Evolutionary conservation across 768 basidiomycete species (phyloP), one percentile per base, ranked within the genome.

Genomic region (Pulveroboletus sp.): DNA sequence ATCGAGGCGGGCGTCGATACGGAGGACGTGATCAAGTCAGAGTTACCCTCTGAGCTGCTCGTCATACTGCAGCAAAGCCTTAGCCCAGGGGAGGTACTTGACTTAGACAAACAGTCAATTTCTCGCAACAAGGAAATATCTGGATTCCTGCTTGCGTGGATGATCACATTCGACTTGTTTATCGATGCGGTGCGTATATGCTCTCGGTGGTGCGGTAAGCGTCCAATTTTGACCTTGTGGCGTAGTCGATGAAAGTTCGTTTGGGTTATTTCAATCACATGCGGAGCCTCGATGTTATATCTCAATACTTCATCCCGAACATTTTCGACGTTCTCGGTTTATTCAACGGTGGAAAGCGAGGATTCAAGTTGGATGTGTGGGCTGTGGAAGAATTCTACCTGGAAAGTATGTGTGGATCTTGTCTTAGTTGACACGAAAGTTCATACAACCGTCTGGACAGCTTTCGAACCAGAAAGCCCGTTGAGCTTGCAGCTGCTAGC

Each of bases 141-240:
- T 53, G 82, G 85, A 4, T 79, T 81, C 54, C 69, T 96, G n/a
- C 76, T 96, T 9, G 80, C 78, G 2, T 96, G 93, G 93, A 89
- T 94, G 85, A 70, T 91, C n/a, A 63, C 85, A 1, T 85, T 96
- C 53, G 90, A 93, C 60, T 72, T 87, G 17, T 96, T 96, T 68
- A 72, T 73, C 22, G 83, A 89, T 64, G 86, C 91, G 9, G 93
- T 94, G 64, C 54, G 89, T 74, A 46, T 31, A 35, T 45, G 6
- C 17, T 26, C 31, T 20, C 16, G 8, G 30, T 17, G 2, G 17
- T 4, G 13, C 22, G 26, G n/a, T 13, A 20, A 9, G 14, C 13
- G 14, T 5, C n/a, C 9, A 35, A 19, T 49, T 19, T 48, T 55
- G 24, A 59, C 19, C 45, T 20, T 2, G 20, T n/a, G 34, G 24